These are phyloP conservation scores for Periconia macrospinosa DNA, from an alignment of 2,329 filamentous ascomycete species.

Conservation along the genomic window DNA sequence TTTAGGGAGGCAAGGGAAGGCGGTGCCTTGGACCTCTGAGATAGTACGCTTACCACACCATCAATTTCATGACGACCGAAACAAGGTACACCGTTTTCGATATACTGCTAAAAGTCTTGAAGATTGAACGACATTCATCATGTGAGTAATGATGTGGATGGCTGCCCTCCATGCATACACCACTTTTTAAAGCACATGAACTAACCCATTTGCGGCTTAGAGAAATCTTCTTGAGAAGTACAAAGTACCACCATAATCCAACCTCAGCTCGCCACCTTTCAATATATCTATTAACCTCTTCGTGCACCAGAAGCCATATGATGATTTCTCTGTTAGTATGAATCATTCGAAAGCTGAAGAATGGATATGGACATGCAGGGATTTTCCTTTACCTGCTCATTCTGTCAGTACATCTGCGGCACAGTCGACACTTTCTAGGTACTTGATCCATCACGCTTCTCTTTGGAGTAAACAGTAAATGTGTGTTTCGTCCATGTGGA, in stretches of 20 bases:
- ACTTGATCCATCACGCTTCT: neutral
- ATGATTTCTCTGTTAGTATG: neutral
- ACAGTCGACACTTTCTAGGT: neutral
- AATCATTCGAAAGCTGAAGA: neutral
- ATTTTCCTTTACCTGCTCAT: neutral
- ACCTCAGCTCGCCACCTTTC: neutral
- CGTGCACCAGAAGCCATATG: neutral
- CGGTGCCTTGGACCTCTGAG: too few relatives aligned
- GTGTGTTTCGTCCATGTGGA: neutral
- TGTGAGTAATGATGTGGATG: too few relatives aligned
- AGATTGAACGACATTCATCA: too few relatives aligned
- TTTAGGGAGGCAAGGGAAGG: too few relatives aligned
- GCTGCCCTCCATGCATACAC: too few relatives aligned
- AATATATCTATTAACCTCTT: neutral
- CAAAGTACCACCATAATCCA: neutral
- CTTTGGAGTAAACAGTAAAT: neutral
- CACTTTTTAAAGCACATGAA: neutral
- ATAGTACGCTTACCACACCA: too few relatives aligned
- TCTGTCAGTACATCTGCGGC: neutral
- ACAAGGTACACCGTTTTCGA: too few relatives aligned
- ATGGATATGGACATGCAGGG: neutral
- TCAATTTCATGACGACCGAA: too few relatives aligned
- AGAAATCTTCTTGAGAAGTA: neutral
- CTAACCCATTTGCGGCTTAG: neutral
- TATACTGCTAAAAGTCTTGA: too few relatives aligned